Base-by-base conservation (phyloP, 306 rosid genomes). In the Medicago arabica region DNA sequence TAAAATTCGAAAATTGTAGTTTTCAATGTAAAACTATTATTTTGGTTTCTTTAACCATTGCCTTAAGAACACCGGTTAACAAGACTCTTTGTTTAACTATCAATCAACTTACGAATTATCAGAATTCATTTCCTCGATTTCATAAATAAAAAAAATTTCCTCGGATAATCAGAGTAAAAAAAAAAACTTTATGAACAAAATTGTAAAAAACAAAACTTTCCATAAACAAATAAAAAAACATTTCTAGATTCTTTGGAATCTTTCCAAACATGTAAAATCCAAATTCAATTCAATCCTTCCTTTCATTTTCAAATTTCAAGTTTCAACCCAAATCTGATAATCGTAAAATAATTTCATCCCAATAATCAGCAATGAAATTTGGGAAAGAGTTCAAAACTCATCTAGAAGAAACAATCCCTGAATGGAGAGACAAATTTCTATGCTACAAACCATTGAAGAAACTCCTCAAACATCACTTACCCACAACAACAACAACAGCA, bases 401-500 rank as follows among this genome's bases (percentile, higher is more conserved):
- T 81, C 53, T 96, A 51, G 99, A 96, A 67, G 93, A 90, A 54
- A 96, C 99, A 36, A 88, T 95, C 28, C 99, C 99, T 0, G 98
- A 87, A 77, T 96, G 99, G 99, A 92, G 98, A 72, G 98, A 95
- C 88, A 95, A 95, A 75, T 95, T 95, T 72, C 89, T 95, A 28
- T 87, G 97, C 73, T 95, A 95, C 89, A 95, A 95, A 47, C 92
- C 91, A 19, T 81, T 95, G 75, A 95, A 95, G 88, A 92, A 92
- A 82, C 86, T 92, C 55, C 85, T 92, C 68, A 95, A 95, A 50
- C 86, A 85, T 50, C 67, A 81, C 53, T 19, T 75, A 50, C 76
- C 34, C 49, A 74, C 19, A 28, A 60, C 19, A 14, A 46, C 72
- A 69, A 92, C 82, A 15, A 77, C 89, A 21, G 2, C 28, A 36